Conservation (phyloP, 2,329 filamentous ascomycete species). For the Verticillium alfalfae region DNA sequence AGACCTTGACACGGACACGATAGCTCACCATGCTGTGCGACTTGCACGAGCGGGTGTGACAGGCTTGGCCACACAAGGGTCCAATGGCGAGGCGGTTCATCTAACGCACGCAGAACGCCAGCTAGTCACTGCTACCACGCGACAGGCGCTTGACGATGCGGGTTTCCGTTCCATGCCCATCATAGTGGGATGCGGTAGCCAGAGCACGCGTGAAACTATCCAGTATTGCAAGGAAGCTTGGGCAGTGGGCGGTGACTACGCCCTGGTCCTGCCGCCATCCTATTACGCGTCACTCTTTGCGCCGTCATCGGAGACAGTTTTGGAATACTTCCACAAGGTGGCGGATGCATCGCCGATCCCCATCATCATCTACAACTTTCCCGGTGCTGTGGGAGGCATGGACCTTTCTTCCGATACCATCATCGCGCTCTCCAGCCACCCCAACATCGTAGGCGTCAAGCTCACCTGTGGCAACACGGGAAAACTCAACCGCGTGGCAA, state of each 20-base stretch:
- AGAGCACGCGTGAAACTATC: constrained; percentile 69
- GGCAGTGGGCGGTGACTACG: constrained; percentile 66
- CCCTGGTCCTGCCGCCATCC: constrained; percentile 68
- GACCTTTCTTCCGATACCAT: constrained; percentile 61
- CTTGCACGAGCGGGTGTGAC: constrained; percentile 70
- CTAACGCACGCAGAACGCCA: constrained; percentile 66
- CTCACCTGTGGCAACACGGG: constrained; percentile 67
- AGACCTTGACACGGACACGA: constrained; percentile 59
- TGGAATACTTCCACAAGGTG: constrained; percentile 61
- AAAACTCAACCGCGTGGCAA: constrained; percentile 59
- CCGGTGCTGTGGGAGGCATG: constrained; percentile 56
- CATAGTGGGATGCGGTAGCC: constrained; percentile 70
- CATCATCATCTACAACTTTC: constrained; percentile 66
- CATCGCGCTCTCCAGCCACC: constrained; percentile 52
- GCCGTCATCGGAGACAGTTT: constrained; percentile 53
- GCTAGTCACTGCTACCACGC: constrained; percentile 63
- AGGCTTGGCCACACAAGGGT: constrained; percentile 72
- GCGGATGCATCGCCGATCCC: constrained; percentile 59
- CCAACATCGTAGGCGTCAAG: constrained; percentile 65
- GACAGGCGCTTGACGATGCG: constrained; percentile 60
- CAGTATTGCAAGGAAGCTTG: constrained; percentile 64
- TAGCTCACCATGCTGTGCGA: constrained; percentile 56
- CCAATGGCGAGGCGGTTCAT: constrained; percentile 79
- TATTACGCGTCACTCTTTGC: constrained; percentile 69
- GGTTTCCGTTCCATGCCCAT: constrained; percentile 63